Evolutionary conservation across 2,329 filamentous ascomycete genomes (phyloP), one percentile per base, ranked within the genome.

Genomic region (Penicillium sp.): DNA sequence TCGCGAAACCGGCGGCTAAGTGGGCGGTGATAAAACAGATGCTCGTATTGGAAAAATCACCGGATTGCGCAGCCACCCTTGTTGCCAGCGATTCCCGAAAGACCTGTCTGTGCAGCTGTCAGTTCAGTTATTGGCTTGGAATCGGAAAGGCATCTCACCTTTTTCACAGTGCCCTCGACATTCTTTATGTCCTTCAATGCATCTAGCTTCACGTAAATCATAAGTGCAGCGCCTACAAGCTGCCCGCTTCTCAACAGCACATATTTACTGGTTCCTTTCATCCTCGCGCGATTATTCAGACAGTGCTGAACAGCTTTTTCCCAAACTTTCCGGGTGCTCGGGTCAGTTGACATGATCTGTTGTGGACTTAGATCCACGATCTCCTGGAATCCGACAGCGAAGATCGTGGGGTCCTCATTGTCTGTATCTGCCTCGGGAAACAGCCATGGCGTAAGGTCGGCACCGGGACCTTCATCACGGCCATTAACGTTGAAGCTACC

Each of bases 291-390:
- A 9, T 72, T 69, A 59, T 97, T 96, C 31, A 98, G 70, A 11
- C 85, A 88, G 37, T 75, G 76, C 55, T 85, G 84, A 20, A 97
- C 89, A 3, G 87, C 84, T 43, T 77, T 73, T 65, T 98, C 93
- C 93, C 93, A 98, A 16, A 84, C 73, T 53, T 89, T 84, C 55
- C 91, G 87, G 44, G 87, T 80, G 3, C 84, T 82, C 1, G 93
- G 93, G 64, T 98, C 91, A 50, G 90, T 97, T 55, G 94, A 95
- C 89, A 98, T 96, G 62, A 98, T 97, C 63, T 98, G 93, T 66
- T 97, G 91, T 13, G 94, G 93, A 59, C 89, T 96, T 38, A 98
- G 74, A 63, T 95, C 88, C n/a, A 98, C 93, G 52, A 98, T 97
- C 68, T 98, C 93, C 64, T 98, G 93, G 60, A 98, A 97, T 0